Evolutionary conservation across 306 rosid species (phyloP).

Genomic region (Erythrophleum fordii): DNA sequence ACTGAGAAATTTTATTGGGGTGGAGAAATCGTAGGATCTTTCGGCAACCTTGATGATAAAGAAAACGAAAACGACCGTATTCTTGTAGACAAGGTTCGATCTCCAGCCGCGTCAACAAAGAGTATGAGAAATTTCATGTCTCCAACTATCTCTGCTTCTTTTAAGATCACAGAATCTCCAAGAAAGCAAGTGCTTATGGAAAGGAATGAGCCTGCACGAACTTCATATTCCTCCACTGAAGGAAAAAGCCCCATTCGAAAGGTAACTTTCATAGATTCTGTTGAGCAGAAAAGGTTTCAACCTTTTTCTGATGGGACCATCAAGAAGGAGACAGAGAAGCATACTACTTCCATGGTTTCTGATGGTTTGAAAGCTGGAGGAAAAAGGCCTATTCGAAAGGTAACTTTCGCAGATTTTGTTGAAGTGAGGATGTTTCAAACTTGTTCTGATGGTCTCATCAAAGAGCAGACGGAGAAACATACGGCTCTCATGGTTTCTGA

Average conservation of each 20-base stretch:
- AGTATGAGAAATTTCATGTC: slow-evolving; percentile 77
- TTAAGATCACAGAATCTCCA: slow-evolving; percentile 68
- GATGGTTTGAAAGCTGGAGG: too few species aligned
- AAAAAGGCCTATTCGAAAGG: too few species aligned
- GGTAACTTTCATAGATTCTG: too few species aligned
- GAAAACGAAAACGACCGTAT: slow-evolving; percentile 68
- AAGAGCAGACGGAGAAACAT: too few species aligned
- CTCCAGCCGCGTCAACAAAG: slow-evolving; percentile 54
- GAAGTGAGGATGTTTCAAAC: slow-evolving; percentile 29
- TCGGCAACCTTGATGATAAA: slow-evolving; percentile 60
- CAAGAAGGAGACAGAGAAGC: too few species aligned
- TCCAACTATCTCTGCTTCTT: slow-evolving; percentile 84
- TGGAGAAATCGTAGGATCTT: slow-evolving; percentile 43
- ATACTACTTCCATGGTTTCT: too few species aligned
- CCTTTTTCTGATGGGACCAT: too few species aligned
- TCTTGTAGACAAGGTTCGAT: slow-evolving; percentile 54
- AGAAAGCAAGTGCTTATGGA: slow-evolving; percentile 68
- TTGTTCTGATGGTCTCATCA: slow-evolving; percentile 14
- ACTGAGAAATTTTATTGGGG: slow-evolving; percentile 50
- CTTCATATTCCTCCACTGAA: too few species aligned
- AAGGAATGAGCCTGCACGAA: slow-evolving; percentile 79
- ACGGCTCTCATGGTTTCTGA: too few species aligned
- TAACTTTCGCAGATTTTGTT: too few species aligned
- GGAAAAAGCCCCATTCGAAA: too few species aligned
- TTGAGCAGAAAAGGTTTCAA: too few species aligned